A percentile compares a stretch with the other conserved stretches of the same genome.
Conservation (phyloP, 148 eudicot genomes). For the Camellia japonica region DNA sequence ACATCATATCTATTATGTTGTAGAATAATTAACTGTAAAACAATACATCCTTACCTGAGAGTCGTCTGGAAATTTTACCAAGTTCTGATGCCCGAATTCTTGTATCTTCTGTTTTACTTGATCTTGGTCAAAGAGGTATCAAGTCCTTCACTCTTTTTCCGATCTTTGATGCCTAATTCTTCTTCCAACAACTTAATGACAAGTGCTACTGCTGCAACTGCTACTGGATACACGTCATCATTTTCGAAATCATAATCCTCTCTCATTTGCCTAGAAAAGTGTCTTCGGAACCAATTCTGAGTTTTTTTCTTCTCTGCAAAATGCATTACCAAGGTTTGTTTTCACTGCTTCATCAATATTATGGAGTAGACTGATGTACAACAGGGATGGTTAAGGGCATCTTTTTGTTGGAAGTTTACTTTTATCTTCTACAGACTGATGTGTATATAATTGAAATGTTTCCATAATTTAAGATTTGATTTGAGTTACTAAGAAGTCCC, state of each 20-base stretch:
- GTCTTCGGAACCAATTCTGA: constrained; percentile 55
- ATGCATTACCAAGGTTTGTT: neutral
- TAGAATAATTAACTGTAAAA: neutral
- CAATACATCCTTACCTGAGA: constrained; percentile 37
- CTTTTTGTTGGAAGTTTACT: neutral
- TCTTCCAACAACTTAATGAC: constrained; percentile 67
- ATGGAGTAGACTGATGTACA: neutral
- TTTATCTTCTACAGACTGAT: neutral
- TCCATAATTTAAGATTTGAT: constrained; percentile 23
- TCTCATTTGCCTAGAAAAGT: constrained; percentile 49
- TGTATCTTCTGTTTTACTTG: constrained; percentile 22
- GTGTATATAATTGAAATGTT: constrained; percentile 17
- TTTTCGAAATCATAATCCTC: constrained; percentile 28
- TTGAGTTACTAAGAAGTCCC: neutral
- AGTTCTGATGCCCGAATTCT: constrained; percentile 12
- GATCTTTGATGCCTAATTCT: constrained; percentile 33
- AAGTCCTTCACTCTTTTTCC: constrained; percentile 22
- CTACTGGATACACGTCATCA: constrained; percentile 48
- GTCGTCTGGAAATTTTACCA: constrained; percentile 29
- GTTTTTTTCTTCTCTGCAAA: constrained; percentile 42
- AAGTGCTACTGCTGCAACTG: constrained; percentile 80
- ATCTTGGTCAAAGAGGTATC: constrained; percentile 30
- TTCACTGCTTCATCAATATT: neutral
- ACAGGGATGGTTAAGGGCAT: neutral
- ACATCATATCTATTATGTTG: neutral